Percentiles rank a stretch among this genome's conserved stretches.
Conservation (phyloP, 148 eudicot genomes). For the Vaccinium myrtillus region DNA sequence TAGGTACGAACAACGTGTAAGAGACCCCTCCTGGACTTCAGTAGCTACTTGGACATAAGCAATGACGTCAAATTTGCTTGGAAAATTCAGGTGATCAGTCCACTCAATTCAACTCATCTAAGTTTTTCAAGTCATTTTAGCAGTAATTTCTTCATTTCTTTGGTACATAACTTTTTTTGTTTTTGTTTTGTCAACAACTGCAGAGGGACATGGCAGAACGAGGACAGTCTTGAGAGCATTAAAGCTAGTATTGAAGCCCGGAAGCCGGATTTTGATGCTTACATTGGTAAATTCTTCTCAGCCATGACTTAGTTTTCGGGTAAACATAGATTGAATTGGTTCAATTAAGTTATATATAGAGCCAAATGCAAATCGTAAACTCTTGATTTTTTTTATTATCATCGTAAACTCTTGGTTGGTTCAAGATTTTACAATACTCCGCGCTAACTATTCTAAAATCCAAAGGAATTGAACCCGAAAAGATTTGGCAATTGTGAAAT, state of each 20-base stretch:
- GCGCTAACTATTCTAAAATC: no score
- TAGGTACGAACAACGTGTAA: slow-evolving; percentile 86
- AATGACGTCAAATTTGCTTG: slow-evolving; percentile 94
- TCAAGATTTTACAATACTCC: no score
- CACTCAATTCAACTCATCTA: not conserved
- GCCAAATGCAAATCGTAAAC: not conserved
- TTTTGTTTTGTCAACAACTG: not conserved
- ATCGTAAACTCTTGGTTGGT: no score
- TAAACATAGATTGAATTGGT: not conserved
- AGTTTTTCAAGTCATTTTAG: not conserved
- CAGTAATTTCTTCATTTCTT: not conserved
- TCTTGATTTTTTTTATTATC: no score
- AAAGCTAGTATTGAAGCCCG: slow-evolving; percentile 98
- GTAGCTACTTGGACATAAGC: slow-evolving; percentile 95
- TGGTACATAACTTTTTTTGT: not conserved
- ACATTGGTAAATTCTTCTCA: slow-evolving; percentile 56
- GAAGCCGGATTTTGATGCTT: slow-evolving; percentile 97
- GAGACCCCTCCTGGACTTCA: slow-evolving; percentile 90
- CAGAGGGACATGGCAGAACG: slow-evolving; percentile 99
- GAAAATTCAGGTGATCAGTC: slow-evolving; percentile 79
- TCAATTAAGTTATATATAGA: not conserved
- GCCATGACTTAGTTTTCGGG: not conserved
- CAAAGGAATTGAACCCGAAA: no score
- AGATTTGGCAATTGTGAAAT: no score
- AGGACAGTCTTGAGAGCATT: slow-evolving; percentile 98